Percentiles rank a stretch among this genome's conserved stretches.
Conservation (phyloP, 352 stramenopile genomes). For the Globisporangium recalcitrans region DNA sequence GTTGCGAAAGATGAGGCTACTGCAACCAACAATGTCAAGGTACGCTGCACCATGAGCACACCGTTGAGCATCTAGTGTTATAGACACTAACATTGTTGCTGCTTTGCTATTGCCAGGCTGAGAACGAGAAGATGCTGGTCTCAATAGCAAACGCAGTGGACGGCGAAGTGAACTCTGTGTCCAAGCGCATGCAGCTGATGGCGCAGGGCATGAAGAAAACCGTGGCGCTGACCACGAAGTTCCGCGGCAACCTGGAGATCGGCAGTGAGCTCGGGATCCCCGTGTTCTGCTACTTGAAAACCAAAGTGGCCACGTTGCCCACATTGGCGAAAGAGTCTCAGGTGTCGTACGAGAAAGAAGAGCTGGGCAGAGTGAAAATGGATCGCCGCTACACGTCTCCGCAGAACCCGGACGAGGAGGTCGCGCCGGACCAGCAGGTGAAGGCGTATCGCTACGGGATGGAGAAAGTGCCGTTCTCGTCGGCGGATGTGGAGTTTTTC, state of each 20-base stretch:
- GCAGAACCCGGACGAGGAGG: constrained; percentile 65
- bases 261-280: constrained; percentile 58
- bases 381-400: constrained; percentile 66
- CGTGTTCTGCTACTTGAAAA: constrained; percentile 77
- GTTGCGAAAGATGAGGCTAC: constrained; percentile 22
- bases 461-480: constrained; percentile 79
- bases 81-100: neutral
- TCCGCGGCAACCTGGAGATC: constrained; percentile 70
- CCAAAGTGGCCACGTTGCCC: constrained; percentile 61
- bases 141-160: constrained; percentile 67
- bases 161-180: constrained; percentile 63
- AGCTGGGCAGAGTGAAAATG: constrained; percentile 58
- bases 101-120: constrained; percentile 17
- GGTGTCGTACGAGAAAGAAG: constrained; percentile 52
- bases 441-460: constrained; percentile 76
- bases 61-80: neutral
- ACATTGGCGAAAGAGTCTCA: constrained; percentile 73
- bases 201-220: constrained; percentile 76
- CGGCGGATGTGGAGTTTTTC: constrained; percentile 72
- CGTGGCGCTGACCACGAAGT: constrained; percentile 68
- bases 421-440: constrained; percentile 64
- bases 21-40: constrained; percentile 27
- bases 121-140: constrained; percentile 86
- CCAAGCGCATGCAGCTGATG: constrained; percentile 67
- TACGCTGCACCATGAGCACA: neutral